Percentiles rank a stretch among this genome's conserved stretches.
Evolutionary conservation across 176 grass and related monocot genomes (phyloP).

Genomic region (Rhipidocladum racemiflorum): DNA sequence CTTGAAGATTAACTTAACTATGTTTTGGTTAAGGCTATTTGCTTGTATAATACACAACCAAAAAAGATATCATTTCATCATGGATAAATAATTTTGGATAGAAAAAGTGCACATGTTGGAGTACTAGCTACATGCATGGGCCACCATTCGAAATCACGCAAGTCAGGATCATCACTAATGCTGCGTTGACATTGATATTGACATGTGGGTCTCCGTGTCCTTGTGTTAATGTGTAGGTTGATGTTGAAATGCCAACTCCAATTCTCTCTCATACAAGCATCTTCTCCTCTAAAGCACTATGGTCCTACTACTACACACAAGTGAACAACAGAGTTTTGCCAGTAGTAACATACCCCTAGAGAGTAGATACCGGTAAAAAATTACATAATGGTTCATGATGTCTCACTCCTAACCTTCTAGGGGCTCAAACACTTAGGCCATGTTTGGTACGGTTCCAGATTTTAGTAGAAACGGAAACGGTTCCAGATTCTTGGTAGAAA

Average conservation of each 20-base stretch:
- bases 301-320: not conserved
- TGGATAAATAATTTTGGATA: not conserved
- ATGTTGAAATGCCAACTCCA: slow-evolving; percentile 34
- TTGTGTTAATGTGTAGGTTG: slow-evolving; percentile 14
- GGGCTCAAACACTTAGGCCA: slow-evolving; percentile 12
- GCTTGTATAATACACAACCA: not conserved
- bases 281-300: not conserved
- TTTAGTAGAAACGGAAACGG: no score
- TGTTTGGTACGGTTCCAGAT: no score
- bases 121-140: not conserved
- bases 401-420: not conserved
- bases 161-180: slow-evolving; percentile 33
- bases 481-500: no score
- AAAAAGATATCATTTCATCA: not conserved
- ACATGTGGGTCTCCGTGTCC: slow-evolving; percentile 18
- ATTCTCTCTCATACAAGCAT: slow-evolving; percentile 10
- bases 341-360: not conserved
- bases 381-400: slow-evolving; percentile 30
- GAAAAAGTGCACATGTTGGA: not conserved
- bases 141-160: slow-evolving; percentile 7
- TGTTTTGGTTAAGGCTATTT: not conserved
- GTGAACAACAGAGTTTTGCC: not conserved
- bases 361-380: not conserved
- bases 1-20: not conserved
- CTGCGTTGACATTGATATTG: slow-evolving; percentile 29